Evolutionary conservation across 2,329 filamentous ascomycete species (phyloP), one percentile per base, ranked within the genome.

Genomic region (Ophiostoma quercus): DNA sequence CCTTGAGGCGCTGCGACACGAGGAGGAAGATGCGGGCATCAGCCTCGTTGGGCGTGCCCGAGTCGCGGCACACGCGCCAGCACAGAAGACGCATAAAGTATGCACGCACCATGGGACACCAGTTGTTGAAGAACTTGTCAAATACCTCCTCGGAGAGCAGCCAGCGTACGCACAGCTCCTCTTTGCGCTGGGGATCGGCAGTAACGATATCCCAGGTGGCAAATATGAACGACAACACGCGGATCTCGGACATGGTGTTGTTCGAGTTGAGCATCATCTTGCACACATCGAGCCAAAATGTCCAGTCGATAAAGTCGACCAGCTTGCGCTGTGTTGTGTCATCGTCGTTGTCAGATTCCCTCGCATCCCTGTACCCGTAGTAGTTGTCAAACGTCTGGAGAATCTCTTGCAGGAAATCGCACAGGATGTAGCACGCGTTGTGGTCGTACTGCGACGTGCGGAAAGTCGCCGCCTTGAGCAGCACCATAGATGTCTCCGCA

Each of bases 21-120:
- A 86, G 83, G 71, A 87, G 80, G 75, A 93, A 90, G 71, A 96
- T 92, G 74, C 85, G 84, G 29, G 84, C 79, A 76, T 95, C 91
- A 57, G 87, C 78, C 37, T 88, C 84, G 63, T 87, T 86, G 29
- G 87, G 82, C 66, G 84, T 86, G 19, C 89, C 92, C 68, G 88
- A 86, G 75, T 90, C 91, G 73, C 94, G 85, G 73, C 91, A 94
- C 66, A 97, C 82, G 71, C 93, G 87, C 94, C 94, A 97, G 79
- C 92, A 96, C 29, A 97, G 79, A 67, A 97, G 81, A 66, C 94
- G 91, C 86, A 96, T 95, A 77, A 90, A 97, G 78, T 97, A 97
- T 16, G 92, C 90, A 72, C 94, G 87, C 29, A 97, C 92, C 94
- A 97, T 96, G 0, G 94, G 92, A 76, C 92, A 96, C 93, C 94